These are phyloP conservation scores for Bromus sterilis DNA, from an alignment of 176 grass and related monocot species.

Conservation along the genomic window DNA sequence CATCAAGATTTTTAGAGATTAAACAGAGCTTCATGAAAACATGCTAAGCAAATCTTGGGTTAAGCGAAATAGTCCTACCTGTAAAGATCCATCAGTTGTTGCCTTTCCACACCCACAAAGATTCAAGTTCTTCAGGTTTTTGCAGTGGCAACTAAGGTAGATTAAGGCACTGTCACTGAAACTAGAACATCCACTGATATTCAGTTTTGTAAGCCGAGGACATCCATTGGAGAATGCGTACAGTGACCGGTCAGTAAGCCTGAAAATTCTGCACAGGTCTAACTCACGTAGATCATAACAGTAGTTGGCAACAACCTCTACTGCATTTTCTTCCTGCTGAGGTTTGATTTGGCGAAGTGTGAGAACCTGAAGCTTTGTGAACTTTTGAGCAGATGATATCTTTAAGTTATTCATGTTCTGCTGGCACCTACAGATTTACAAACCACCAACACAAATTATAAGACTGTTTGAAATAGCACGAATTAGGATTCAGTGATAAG, in stretches of 20 bases:
- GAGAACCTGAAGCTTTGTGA: conserved; percentile 67
- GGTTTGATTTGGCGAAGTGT: conserved; percentile 57
- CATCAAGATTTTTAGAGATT: conserved; percentile 19
- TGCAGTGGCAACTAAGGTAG: too few species aligned
- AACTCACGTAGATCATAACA: too few species aligned
- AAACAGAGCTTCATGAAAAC: background rate
- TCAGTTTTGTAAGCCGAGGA: conserved; percentile 51
- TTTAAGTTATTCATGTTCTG: too few species aligned
- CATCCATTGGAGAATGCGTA: conserved; percentile 65
- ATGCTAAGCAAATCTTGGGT: background rate
- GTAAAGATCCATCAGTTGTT: conserved; percentile 54
- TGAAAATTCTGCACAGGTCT: conserved; percentile 80
- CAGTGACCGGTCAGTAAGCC: conserved; percentile 67
- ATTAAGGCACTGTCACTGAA: conserved; percentile 68
- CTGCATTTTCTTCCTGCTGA: conserved; percentile 77
- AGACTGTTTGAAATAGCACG: too few species aligned
- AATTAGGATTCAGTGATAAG: too few species aligned
- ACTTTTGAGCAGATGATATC: too few species aligned
- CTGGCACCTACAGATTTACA: too few species aligned
- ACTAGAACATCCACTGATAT: conserved; percentile 75
- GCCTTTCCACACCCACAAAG: conserved; percentile 69
- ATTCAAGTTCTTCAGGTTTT: conserved; percentile 65
- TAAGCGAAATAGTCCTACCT: too few species aligned
- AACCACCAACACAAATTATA: background rate
- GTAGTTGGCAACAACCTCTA: conserved; percentile 56